Conservation (phyloP, 2,329 filamentous ascomycete species). For the Lasiodiplodia citricola region DNA sequence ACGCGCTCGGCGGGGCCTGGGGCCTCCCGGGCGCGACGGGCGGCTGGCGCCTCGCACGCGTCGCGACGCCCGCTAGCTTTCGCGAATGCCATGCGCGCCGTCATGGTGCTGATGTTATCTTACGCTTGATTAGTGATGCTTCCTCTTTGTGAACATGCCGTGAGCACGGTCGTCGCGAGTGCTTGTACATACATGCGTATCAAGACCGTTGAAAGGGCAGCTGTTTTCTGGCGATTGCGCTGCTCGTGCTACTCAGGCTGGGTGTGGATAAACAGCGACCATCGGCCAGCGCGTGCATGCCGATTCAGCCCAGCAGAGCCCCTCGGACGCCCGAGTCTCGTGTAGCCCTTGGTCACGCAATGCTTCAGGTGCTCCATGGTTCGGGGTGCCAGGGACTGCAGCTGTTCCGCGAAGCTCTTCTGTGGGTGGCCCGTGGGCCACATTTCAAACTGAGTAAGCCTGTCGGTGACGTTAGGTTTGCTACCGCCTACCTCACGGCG, state of each 20-base stretch:
- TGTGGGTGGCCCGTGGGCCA: background rate
- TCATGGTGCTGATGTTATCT: background rate
- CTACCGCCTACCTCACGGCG: conserved; percentile 27
- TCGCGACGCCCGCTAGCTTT: background rate
- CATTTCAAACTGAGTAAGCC: background rate
- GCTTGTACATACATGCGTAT: background rate
- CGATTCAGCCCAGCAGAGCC: background rate
- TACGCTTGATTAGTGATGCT: background rate
- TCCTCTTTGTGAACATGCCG: background rate
- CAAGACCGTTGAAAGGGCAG: background rate
- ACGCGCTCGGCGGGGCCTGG: background rate
- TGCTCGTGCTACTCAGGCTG: conserved; percentile 14
- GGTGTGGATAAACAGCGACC: background rate
- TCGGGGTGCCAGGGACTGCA: background rate
- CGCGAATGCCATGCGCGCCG: conserved; percentile 12
- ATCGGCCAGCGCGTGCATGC: background rate
- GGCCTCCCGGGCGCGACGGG: background rate
- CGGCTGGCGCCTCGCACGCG: conserved; percentile 6
- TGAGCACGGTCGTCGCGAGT: background rate
- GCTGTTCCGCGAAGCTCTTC: background rate
- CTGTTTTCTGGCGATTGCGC: background rate
- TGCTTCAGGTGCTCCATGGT: background rate
- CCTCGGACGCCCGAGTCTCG: background rate
- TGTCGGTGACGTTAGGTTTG: conserved; percentile 2
- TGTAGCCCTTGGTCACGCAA: background rate